Base-by-base conservation (phyloP, 257 asterid species). In the Solanum pinnatisectum region DNA sequence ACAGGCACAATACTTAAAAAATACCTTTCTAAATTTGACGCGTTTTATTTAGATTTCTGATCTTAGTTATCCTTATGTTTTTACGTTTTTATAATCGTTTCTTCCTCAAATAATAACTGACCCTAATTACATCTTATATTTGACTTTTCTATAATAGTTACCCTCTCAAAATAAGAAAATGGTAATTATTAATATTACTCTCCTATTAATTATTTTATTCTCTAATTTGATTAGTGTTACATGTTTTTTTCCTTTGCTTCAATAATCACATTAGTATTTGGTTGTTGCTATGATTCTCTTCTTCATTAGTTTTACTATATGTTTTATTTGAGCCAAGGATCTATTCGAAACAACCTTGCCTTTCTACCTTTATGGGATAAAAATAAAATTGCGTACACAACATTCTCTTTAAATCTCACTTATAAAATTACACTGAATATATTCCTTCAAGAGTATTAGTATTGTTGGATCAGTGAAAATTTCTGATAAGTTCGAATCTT, bases 311-410 rank as follows among this genome's bases (percentile, higher is more conserved):
- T 59, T 59, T 0, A 20, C 4, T 18, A 18, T 56, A 20, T 20
- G 10, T 10, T 56, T 18, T 52, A 18, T 52, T 0, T 52, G 63
- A 52, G 10, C 4, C 5, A 22, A 22, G 0, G 13, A 0, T 22
- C 3, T 59, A 59, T 59, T 1, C 12, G 5, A 20, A 59, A 59
- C 0, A 59, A 59, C 0, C 1, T 20, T 56, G 10, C 0, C 67
- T 22, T 2, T 22, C 0, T 22, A 59, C 0, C 1, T 59, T 59
- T 0, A 52, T 5, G 3, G 20, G 10, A 60, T 60, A 60, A 0
- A 2, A 22, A 22, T 22, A 60, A 22, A 60, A 60, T 60, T 22
- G 6, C 0, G 2, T 60, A 22, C 0, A 46, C 16, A 52, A 2
- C 1, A 3, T 52, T 23, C 9, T 18, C 23, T 52, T 2, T 52